Conservation (phyloP, 352 stramenopile genomes). For the Pythium dissimile region DNA sequence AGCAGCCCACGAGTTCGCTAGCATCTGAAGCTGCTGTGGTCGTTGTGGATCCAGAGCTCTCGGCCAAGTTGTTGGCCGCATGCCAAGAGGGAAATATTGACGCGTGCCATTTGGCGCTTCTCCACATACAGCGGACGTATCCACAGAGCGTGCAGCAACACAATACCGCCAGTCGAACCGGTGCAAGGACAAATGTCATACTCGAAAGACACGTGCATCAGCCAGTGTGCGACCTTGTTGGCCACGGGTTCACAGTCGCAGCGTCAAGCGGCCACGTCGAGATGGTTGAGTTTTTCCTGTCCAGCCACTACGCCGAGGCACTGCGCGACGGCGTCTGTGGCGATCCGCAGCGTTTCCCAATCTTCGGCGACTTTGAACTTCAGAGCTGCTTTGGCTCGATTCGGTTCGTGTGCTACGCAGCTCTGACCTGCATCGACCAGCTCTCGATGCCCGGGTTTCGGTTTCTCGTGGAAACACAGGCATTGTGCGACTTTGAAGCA, state of each 20-base stretch:
- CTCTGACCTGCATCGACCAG: conserved; percentile 21
- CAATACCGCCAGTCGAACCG: too few species aligned
- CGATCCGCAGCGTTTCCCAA: not conserved
- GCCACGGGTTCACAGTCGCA: conserved; percentile 7
- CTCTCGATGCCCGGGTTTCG: conserved; percentile 11
- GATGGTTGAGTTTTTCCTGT: conserved; percentile 22
- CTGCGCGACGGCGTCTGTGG: conserved; percentile 17
- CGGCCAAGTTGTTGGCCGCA: not conserved
- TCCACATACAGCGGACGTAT: conserved; percentile 16
- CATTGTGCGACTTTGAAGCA: conserved; percentile 18
- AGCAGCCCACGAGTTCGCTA: not conserved
- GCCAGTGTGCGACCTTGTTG: conserved; percentile 20
- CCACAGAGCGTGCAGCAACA: conserved; percentile 12
- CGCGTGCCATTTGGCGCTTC: conserved; percentile 9
- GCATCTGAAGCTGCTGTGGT: not conserved
- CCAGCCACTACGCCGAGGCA: conserved; percentile 1
- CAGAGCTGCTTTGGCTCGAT: conserved; percentile 10
- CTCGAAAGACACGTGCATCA: conserved; percentile 3
- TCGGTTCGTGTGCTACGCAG: conserved; percentile 19
- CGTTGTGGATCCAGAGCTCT: conserved; percentile 9
- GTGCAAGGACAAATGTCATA: not conserved
- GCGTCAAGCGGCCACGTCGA: conserved; percentile 15
- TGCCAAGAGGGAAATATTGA: conserved; percentile 18
- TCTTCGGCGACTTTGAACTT: conserved; percentile 2
- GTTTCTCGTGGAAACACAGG: conserved; percentile 12